phyloP scores from a whole-genome alignment of 2,329 filamentous ascomycete genomes.

The Juglanconis oblonga region DNA sequence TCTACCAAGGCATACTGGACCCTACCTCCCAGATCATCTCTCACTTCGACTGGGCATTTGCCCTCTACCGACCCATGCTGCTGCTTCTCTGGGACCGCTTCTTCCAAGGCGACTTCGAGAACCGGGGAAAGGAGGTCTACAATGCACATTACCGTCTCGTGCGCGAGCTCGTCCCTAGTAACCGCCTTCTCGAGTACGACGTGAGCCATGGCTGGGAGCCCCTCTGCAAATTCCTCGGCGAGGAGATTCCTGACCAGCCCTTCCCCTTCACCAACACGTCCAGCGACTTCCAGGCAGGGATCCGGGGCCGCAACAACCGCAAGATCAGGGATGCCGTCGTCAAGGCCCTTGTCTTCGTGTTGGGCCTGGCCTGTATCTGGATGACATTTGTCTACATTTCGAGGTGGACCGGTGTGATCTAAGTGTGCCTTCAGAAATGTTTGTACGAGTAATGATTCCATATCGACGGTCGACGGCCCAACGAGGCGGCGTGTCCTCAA shows the following conservation, averaged over 20 bases:
- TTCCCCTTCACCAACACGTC: slow-evolving; percentile 33
- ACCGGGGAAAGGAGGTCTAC: slow-evolving; percentile 14
- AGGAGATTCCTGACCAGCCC: slow-evolving; percentile 29
- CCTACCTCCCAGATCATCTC: slow-evolving; percentile 14
- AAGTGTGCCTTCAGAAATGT: background rate
- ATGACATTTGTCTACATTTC: slow-evolving; percentile 15
- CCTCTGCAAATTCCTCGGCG: slow-evolving; percentile 37
- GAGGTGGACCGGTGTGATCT: slow-evolving; percentile 10
- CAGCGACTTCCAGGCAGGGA: slow-evolving; percentile 4
- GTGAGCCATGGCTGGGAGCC: slow-evolving; percentile 39
- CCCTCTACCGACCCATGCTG: slow-evolving; percentile 18
- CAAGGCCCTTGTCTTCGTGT: slow-evolving; percentile 3
- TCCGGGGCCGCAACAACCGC: slow-evolving; percentile 12
- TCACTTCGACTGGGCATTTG: slow-evolving; percentile 18
- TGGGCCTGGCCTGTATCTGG: slow-evolving; percentile 14
- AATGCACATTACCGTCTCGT: slow-evolving; percentile 13
- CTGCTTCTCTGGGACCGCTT: slow-evolving; percentile 15
- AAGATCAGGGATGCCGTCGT: slow-evolving; percentile 7
- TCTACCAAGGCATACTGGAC: slow-evolving; percentile 14
- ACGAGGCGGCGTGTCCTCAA: background rate
- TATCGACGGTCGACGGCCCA: background rate
- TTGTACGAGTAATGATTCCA: background rate
- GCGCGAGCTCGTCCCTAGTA: slow-evolving; percentile 27
- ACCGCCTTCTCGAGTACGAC: slow-evolving; percentile 35
- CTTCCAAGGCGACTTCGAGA: slow-evolving; percentile 18